Evolutionary conservation across 371 early-diverging fungal species (phyloP), one percentile per base, ranked within the genome.

Genomic region (Mortierella polycephala): DNA sequence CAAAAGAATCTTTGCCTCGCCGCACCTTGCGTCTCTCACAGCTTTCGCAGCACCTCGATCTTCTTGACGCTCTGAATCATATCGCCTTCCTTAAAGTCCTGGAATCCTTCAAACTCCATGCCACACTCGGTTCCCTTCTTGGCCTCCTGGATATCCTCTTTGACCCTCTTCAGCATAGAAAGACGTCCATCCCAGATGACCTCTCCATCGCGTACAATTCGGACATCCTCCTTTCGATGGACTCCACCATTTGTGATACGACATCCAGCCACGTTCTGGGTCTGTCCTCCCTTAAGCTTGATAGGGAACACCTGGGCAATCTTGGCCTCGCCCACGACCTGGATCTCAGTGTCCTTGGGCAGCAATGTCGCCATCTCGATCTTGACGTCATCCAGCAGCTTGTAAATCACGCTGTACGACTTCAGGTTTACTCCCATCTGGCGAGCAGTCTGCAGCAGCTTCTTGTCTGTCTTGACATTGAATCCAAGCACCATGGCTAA

Each of bases 51-150:
- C 5, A 87, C 85, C 68, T 90, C 89, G 59, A 87, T 83, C 49
- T 84, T 85, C 70, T 85, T 83, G 47, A 88, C 68, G 61, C 87
- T 85, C 75, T 95, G 93, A 67, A 98, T 89, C 14, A 90, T 68
- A 85, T 97, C 98, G 2, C 96, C 96, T 16, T 85, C 89, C 75
- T 90, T 81, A 64, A 94, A 86, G 11, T 88, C 90, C 5, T 82
- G 82, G 71, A 94, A 96, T 6, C 90, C 92, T 20, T 91, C 92
- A 84, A 98, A 92, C 47, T 90, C 88, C 83, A 97, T 92, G 42
- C 97, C 97, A 71, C 97, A 97, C 83, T 98, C 98, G 21, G 92
- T 81, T 2, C 97, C 97, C 82, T 96, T 96, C 61, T 89, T 87
- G 30, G 92, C 95, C 83, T 96, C 96, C 39, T 83, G 81, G 51